phyloP scores from a whole-genome alignment of 192 early-diverging fungal genomes.

The Backusella macrospora region DNA sequence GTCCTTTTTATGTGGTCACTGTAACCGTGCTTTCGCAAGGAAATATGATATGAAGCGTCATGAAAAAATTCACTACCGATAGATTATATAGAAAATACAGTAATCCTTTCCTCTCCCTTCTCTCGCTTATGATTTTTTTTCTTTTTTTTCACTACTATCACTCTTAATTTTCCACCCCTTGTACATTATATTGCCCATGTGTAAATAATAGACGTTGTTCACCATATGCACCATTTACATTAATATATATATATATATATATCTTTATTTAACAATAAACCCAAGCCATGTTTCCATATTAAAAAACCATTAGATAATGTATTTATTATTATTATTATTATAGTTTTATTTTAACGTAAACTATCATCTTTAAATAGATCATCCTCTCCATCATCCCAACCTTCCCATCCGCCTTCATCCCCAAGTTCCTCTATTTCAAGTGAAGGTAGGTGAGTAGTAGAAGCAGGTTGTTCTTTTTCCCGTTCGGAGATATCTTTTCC shows the following conservation, averaged over 20 bases:
- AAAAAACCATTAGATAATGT: neutral
- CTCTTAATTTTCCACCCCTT: neutral
- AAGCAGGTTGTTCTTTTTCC: neutral
- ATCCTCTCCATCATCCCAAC: constrained; percentile 26
- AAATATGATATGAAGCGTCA: constrained; percentile 33
- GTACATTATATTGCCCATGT: constrained; percentile 3
- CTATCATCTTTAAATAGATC: constrained; percentile 13
- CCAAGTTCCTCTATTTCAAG: constrained; percentile 6
- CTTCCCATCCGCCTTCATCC: constrained; percentile 16
- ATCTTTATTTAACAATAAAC: constrained; percentile 13
- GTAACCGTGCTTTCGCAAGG: constrained; percentile 22
- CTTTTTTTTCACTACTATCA: neutral
- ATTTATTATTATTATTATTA: neutral
- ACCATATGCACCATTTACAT: neutral
- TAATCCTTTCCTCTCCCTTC: neutral
- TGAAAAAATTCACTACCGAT: constrained; percentile 31
- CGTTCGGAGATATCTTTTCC: neutral
- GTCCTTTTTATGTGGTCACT: constrained; percentile 17
- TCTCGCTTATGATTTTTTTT: neutral
- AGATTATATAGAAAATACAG: neutral
- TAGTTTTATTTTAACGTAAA: neutral
- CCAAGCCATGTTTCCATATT: neutral
- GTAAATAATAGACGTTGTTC: constrained; percentile 10
- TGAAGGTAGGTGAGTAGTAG: neutral
- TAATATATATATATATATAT: neutral